Evolutionary conservation across 208 protist species (phyloP), one percentile per base, ranked within the genome.

Genomic region (Herpetomonas tarakana): DNA sequence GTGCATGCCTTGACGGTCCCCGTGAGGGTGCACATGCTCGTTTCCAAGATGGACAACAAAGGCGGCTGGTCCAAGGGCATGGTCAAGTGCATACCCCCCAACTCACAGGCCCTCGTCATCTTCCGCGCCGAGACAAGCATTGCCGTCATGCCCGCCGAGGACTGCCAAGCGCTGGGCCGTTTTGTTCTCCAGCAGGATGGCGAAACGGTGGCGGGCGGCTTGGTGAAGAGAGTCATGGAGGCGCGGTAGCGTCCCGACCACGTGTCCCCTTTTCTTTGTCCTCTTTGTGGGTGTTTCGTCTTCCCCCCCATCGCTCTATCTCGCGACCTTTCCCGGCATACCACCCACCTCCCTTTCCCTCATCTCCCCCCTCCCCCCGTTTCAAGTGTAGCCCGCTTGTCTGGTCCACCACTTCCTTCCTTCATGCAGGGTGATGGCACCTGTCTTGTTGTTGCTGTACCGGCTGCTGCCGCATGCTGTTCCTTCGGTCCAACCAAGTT

Each of bases 161-260:
- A 81, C 28, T 94, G 88, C 47, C 75, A 80, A 2, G 71, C 88
- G 1, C 72, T 94, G 22, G 88, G 88, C 16, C 67, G 82, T 12
- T 94, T 94, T 72, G 83, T 92, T 7, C 74, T 94, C 3, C 80
- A 81, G 52, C 88, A 94, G 50, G 83, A 92, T 22, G 88, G 85
- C 3, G 81, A 91, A 22, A 89, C 73, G 1, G 84, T 94, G 0
- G 85, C 74, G 0, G 88, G 84, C 35, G 88, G 88, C 9, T 49
- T 94, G 3, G 82, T 94, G 26, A 76, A 73, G 44, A 65, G 70
- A 3, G 55, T 93, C 3, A 72, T 93, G 53, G 25, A 16, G 9
- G 14, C 31, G 46, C 73, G 39, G 47, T 22, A 58, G 21, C 30
- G 27, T 2, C 31, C 22, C 11, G 6, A n/a, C 19, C n/a, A n/a